Percentiles rank a stretch among this genome's conserved stretches.
Conservation (phyloP, 768 basidiomycete species). For the Cubamyces sp. region DNA sequence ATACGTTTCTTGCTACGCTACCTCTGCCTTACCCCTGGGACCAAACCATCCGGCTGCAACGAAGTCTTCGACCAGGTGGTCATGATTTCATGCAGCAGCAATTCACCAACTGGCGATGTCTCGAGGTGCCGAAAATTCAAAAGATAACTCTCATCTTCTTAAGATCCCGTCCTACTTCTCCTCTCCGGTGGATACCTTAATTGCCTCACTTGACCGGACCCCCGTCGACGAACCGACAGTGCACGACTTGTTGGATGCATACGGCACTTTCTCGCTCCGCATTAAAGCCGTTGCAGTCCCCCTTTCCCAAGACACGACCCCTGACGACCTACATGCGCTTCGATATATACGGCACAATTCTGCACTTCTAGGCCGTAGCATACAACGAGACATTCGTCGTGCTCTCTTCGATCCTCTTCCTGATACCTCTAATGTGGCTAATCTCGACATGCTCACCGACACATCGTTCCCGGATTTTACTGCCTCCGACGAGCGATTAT, state of each 20-base stretch:
- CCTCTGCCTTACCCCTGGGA: no score
- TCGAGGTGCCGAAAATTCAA: neutral
- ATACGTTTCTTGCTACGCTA: no score
- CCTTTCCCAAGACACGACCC: neutral
- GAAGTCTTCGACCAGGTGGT: slow-evolving; percentile 3
- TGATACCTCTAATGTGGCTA: slow-evolving; percentile 5
- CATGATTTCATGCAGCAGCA: slow-evolving; percentile 8
- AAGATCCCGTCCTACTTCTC: slow-evolving; percentile 31
- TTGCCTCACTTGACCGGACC: slow-evolving; percentile 47
- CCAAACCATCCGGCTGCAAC: no score
- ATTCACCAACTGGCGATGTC: slow-evolving; percentile 13
- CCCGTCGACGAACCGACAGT: slow-evolving; percentile 42
- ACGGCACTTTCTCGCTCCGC: slow-evolving; percentile 52
- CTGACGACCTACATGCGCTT: slow-evolving; percentile 29
- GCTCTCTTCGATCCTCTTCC: slow-evolving; percentile 27
- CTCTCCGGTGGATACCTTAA: slow-evolving; percentile 51
- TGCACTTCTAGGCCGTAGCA: slow-evolving; percentile 41
- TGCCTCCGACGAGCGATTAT: slow-evolving; percentile 40
- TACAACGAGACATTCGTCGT: slow-evolving; percentile 57
- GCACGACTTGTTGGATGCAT: slow-evolving; percentile 67
- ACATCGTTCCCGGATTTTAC: neutral
- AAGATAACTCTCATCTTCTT: neutral
- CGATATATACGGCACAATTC: slow-evolving; percentile 40
- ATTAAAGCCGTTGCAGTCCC: slow-evolving; percentile 35
- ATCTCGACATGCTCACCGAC: neutral